Evolutionary conservation across 2,329 filamentous ascomycete species (phyloP).

Genomic region (Aspergillus phoenicis): DNA sequence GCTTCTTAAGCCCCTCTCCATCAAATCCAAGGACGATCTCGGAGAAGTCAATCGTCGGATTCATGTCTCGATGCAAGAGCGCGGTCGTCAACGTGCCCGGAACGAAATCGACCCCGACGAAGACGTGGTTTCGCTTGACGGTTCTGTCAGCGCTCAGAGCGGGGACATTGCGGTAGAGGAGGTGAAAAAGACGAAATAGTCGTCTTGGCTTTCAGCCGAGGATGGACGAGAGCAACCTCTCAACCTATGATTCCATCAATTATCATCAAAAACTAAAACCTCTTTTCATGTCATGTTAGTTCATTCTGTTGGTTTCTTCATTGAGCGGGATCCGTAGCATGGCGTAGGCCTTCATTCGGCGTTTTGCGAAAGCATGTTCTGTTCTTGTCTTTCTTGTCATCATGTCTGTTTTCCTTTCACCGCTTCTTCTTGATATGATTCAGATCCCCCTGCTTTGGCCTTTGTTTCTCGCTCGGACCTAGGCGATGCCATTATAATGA

Average conservation of each 20-base stretch:
- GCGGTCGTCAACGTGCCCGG: conserved; percentile 21
- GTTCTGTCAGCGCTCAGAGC: conserved; percentile 3
- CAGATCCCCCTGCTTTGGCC: no score
- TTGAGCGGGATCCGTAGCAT: conserved; percentile 2
- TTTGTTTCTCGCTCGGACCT: no score
- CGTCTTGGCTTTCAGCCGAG: neutral
- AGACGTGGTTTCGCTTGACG: conserved; percentile 12
- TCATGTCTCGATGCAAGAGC: conserved; percentile 24
- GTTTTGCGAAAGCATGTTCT: neutral
- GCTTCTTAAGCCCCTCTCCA: conserved; percentile 20
- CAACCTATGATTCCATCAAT: neutral
- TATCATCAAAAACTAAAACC: neutral
- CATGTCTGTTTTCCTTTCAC: neutral
- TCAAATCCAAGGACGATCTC: conserved; percentile 19
- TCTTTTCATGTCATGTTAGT: neutral
- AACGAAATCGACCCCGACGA: conserved; percentile 18
- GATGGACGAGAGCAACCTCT: neutral
- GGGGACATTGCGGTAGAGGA: conserved; percentile 3
- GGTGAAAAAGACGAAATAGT: conserved; percentile 13
- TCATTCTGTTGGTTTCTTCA: neutral
- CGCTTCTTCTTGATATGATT: neutral
- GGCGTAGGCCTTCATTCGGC: neutral
- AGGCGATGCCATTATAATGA: neutral
- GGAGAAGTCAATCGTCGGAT: conserved; percentile 22
- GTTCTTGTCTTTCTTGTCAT: no score